These are phyloP conservation scores for Tuctoria greenei DNA, from an alignment of 176 grass and related monocot genomes.

Conservation along the genomic window DNA sequence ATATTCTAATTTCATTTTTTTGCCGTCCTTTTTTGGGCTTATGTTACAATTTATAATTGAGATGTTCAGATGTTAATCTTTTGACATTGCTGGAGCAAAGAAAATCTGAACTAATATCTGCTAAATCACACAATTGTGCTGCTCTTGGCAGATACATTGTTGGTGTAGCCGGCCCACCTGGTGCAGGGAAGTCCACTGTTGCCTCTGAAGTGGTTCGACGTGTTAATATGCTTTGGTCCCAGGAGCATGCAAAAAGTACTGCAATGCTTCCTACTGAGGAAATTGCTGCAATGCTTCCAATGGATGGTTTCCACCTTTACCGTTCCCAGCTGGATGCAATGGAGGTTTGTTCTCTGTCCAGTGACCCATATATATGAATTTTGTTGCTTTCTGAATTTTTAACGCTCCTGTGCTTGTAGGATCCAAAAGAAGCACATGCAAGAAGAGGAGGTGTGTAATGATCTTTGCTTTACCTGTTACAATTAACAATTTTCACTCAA, in stretches of 20 bases:
- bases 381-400: conserved; percentile 16
- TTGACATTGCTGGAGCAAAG: conserved; percentile 6
- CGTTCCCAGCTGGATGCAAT: conserved; percentile 84
- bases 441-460: conserved; percentile 87
- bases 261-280: conserved; percentile 39
- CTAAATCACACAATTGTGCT: conserved; percentile 11
- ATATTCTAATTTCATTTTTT: not conserved
- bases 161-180: conserved; percentile 87
- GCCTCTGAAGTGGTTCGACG: conserved; percentile 72
- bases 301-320: conserved; percentile 98
- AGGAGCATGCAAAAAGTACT: conserved; percentile 33
- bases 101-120: conserved; percentile 1
- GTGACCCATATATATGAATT: not conserved
- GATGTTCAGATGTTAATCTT: not conserved
- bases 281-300: conserved; percentile 73
- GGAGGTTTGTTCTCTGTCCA: conserved; percentile 56
- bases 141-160: conserved; percentile 66
- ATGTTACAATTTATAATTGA: conserved; percentile 15
- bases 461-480: conserved; percentile 5
- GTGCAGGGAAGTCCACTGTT: conserved; percentile 88
- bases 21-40: not conserved
- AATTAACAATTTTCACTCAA: conserved; percentile 1
- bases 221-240: conserved; percentile 65
- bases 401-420: conserved; percentile 46
- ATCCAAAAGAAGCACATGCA: conserved; percentile 95